These are phyloP conservation scores for Bruguiera gymnorhiza DNA, from an alignment of 345 rosid genomes.

Conservation along the genomic window DNA sequence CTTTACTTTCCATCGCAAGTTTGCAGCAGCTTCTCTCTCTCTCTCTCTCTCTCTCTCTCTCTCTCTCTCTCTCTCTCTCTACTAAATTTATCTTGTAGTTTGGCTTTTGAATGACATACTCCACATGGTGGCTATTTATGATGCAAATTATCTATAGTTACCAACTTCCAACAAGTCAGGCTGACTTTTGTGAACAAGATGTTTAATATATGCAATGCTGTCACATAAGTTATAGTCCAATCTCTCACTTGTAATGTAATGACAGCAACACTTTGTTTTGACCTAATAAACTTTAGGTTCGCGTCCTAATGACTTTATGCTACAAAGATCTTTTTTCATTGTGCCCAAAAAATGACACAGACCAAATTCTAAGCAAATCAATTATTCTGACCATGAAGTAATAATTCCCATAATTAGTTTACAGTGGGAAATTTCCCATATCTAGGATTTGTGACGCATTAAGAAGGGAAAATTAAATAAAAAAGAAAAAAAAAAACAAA, in stretches of 20 bases:
- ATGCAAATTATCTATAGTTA: background rate
- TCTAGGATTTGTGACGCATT: conserved; percentile 1
- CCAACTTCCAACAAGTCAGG: too few species aligned
- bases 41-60: background rate
- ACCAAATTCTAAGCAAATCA: too few species aligned
- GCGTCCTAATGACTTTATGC: too few species aligned
- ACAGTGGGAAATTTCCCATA: conserved; percentile 4
- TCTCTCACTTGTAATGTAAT: too few species aligned
- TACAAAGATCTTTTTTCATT: too few species aligned
- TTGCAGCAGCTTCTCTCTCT: background rate
- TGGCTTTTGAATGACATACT: background rate
- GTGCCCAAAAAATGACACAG: too few species aligned
- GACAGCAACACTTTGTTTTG: too few species aligned
- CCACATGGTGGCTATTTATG: background rate
- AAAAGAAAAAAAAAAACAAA: background rate
- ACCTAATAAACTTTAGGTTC: too few species aligned
- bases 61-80: background rate
- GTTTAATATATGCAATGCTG: too few species aligned
- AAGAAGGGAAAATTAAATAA: background rate
- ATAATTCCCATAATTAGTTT: background rate
- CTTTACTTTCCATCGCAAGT: conserved; percentile 30
- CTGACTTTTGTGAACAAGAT: too few species aligned
- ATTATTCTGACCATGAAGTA: too few species aligned
- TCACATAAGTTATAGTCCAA: too few species aligned
- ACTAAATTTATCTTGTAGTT: background rate